Conservation (phyloP, 441 rosid species). For the Flueggea neowawraea region DNA sequence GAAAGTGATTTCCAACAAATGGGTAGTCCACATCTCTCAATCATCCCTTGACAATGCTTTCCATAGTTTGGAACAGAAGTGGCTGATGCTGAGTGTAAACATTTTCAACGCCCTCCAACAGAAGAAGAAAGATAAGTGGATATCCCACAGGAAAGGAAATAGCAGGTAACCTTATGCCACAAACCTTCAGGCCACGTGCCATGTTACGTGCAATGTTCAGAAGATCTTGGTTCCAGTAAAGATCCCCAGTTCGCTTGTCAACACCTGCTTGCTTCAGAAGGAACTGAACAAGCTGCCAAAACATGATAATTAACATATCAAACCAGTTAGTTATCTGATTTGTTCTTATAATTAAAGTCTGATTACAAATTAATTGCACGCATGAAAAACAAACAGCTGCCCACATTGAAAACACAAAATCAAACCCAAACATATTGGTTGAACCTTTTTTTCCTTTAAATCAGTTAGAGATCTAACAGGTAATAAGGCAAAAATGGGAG, state of each 20-base stretch:
- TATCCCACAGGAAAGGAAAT: conserved; percentile 1
- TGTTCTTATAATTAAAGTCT: no score
- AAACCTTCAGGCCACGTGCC: conserved; percentile 99
- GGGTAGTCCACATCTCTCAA: conserved; percentile 95
- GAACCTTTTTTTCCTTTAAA: no score
- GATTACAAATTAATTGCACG: background rate
- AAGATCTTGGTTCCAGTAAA: conserved; percentile 90
- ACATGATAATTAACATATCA: conserved; percentile 17
- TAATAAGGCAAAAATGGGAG: no score
- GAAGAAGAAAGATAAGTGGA: conserved; percentile 5
- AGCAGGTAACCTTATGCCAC: conserved; percentile 3
- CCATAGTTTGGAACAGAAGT: conserved; percentile 91
- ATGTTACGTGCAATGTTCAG: conserved; percentile 95
- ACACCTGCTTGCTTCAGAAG: conserved; percentile 96
- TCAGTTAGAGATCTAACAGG: no score
- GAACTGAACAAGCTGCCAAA: conserved; percentile 87
- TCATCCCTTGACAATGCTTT: conserved; percentile 85
- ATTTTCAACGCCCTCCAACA: conserved; percentile 84
- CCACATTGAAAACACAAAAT: no score
- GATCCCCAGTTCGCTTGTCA: conserved; percentile 92
- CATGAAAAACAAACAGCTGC: no score
- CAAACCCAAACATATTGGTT: no score
- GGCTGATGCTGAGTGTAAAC: conserved; percentile 99
- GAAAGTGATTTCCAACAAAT: conserved; percentile 89
- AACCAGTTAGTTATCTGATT: conserved; percentile 11